Evolutionary conservation across 2,329 filamentous ascomycete genomes (phyloP).

Genomic region (Fusarium sp.): DNA sequence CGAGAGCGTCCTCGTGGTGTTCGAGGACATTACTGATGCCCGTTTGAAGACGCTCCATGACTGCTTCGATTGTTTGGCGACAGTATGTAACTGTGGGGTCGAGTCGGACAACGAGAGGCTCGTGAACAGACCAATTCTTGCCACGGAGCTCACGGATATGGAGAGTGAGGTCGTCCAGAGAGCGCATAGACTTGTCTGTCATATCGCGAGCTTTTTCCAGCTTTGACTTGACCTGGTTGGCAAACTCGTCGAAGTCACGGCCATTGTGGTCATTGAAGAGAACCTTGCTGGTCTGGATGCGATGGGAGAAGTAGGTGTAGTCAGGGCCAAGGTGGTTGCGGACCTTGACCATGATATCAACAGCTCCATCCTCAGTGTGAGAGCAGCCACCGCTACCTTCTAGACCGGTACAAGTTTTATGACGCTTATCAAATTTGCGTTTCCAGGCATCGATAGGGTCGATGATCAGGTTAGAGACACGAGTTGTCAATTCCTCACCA

Average conservation of each 20-base stretch:
- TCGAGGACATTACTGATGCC: conserved; percentile 65
- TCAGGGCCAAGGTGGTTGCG: conserved; percentile 66
- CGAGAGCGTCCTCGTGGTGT: conserved; percentile 62
- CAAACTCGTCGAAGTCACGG: conserved; percentile 62
- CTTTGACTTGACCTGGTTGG: conserved; percentile 56
- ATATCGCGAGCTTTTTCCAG: conserved; percentile 58
- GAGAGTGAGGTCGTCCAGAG: conserved; percentile 65
- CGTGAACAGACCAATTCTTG: conserved; percentile 61
- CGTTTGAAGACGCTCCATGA: conserved; percentile 66
- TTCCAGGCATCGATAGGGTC: conserved; percentile 59
- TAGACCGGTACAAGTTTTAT: conserved; percentile 54
- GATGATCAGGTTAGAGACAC: conserved; percentile 60
- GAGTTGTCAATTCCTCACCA: conserved; percentile 65
- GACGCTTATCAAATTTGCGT: conserved; percentile 58
- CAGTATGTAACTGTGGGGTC: conserved; percentile 60
- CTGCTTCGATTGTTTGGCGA: conserved; percentile 62
- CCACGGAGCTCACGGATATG: conserved; percentile 63
- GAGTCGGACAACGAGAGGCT: conserved; percentile 63
- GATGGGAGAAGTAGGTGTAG: conserved; percentile 61
- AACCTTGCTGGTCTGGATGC: conserved; percentile 60
- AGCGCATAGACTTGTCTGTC: conserved; percentile 59
- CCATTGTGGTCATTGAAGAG: conserved; percentile 62
- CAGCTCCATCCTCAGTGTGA: conserved; percentile 60
- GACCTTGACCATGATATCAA: conserved; percentile 63
- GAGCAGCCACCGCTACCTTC: conserved; percentile 57